A percentile compares a stretch with the other conserved stretches of the same genome.
Evolutionary conservation across 2,329 filamentous ascomycete species (phyloP).

Genomic region (Zasmidium cellare): DNA sequence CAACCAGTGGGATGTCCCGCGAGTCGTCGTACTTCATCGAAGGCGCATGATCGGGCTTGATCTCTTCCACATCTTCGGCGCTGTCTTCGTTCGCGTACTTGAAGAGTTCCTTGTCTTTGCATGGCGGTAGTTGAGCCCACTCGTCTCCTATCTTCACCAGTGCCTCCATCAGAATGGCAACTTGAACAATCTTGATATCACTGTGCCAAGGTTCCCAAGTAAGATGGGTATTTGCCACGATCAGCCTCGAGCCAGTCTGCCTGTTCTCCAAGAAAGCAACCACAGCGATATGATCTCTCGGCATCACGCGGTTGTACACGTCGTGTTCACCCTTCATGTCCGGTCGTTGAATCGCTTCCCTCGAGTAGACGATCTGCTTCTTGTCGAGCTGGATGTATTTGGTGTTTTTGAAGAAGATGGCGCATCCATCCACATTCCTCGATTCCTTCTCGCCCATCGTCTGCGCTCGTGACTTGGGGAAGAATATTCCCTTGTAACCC

Average conservation of each 20-base stretch:
- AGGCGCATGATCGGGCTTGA: conserved; percentile 65
- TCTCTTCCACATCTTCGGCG: conserved; percentile 49
- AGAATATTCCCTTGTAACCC: conserved; percentile 93
- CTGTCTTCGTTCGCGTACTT: conserved; percentile 49
- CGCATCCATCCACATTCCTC: conserved; percentile 89
- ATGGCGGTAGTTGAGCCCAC: conserved; percentile 75
- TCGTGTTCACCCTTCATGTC: conserved; percentile 98
- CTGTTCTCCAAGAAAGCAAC: conserved; percentile 92
- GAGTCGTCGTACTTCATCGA: conserved; percentile 84
- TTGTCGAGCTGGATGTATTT: conserved; percentile 95
- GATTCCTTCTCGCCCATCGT: conserved; percentile 91
- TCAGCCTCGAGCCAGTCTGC: conserved; percentile 82
- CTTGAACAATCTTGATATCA: conserved; percentile 96
- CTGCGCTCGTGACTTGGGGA: conserved; percentile 83
- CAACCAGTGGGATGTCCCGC: conserved; percentile 83
- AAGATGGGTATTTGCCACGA: conserved; percentile 90
- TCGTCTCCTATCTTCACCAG: conserved; percentile 82
- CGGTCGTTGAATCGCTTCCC: conserved; percentile 87
- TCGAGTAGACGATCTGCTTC: conserved; percentile 87
- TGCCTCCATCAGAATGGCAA: conserved; percentile 90
- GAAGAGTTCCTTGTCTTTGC: conserved; percentile 70
- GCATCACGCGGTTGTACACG: conserved; percentile 98
- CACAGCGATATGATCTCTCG: conserved; percentile 93
- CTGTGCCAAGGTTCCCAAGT: conserved; percentile 90
- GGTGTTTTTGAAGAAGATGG: conserved; percentile 92